Conservation (phyloP, 1,139 yeast genomes). For the Geotrichum carabidarum region DNA sequence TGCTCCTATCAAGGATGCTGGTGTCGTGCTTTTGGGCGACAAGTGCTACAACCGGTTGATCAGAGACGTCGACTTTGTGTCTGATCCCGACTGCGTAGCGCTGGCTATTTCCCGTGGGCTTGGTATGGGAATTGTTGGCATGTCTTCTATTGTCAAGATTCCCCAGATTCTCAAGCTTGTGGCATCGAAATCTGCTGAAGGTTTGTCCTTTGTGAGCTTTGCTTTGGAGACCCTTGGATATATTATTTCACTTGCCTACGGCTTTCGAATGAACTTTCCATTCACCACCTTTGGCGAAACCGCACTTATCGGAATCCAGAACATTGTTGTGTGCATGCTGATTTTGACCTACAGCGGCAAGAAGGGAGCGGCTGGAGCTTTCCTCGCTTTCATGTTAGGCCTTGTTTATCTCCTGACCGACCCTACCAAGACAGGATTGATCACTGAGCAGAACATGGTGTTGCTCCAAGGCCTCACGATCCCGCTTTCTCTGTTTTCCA, state of each 20-base stretch:
- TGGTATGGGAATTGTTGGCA: constrained; percentile 37
- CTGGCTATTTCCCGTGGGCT: constrained; percentile 34
- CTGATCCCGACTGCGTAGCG: constrained; percentile 31
- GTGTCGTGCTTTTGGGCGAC: constrained; percentile 23
- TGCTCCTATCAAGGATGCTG: constrained; percentile 25
- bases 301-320: constrained; percentile 41
- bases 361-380: constrained; percentile 24
- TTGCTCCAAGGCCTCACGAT: constrained; percentile 48
- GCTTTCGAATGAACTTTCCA: constrained; percentile 40
- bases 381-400: constrained; percentile 28
- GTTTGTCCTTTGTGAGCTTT: constrained; percentile 37
- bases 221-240: constrained; percentile 41
- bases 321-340: constrained; percentile 37
- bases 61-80: constrained; percentile 29
- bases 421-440: constrained; percentile 24
- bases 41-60: constrained; percentile 28
- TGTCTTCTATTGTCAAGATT: constrained; percentile 39
- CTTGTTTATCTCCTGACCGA: constrained; percentile 23
- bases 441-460: constrained; percentile 29
- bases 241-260: constrained; percentile 41
- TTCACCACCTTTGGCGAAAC: constrained; percentile 45
- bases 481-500: constrained; percentile 51
- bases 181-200: constrained; percentile 35
- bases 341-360: constrained; percentile 33
- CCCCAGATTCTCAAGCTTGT: constrained; percentile 39